Evolutionary conservation across 2,329 filamentous ascomycete genomes (phyloP).

Genomic region (Chaetomium olivaceum): DNA sequence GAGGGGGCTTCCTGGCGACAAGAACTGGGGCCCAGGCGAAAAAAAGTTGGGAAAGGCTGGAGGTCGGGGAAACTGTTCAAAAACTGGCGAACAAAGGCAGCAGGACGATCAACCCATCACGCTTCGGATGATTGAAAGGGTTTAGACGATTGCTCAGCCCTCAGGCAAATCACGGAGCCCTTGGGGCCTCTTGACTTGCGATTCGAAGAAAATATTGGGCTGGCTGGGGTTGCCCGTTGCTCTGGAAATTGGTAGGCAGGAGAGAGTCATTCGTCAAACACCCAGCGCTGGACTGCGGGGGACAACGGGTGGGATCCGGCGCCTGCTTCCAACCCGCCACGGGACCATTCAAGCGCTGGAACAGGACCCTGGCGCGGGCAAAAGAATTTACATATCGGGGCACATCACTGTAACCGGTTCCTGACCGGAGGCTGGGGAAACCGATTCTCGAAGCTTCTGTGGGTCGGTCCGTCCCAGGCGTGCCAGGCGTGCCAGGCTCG

Average conservation of each 20-base stretch:
- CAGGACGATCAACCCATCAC: constrained; percentile 27
- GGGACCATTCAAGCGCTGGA: neutral
- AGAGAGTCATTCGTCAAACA: constrained; percentile 26
- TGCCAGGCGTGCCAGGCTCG: neutral
- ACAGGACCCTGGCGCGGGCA: neutral
- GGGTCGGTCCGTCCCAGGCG: constrained; percentile 28
- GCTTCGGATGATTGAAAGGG: constrained; percentile 31
- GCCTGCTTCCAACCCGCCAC: neutral
- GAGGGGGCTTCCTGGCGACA: constrained; percentile 13
- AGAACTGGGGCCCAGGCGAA: constrained; percentile 6
- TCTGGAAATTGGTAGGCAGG: constrained; percentile 28
- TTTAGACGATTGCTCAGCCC: constrained; percentile 32
- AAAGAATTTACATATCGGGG: constrained; percentile 25
- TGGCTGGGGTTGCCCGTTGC: constrained; percentile 33
- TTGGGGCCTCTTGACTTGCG: constrained; percentile 26
- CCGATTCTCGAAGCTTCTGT: constrained; percentile 50
- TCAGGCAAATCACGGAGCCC: constrained; percentile 29
- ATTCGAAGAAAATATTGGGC: constrained; percentile 34
- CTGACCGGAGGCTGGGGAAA: constrained; percentile 15
- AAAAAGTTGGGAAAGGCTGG: constrained; percentile 10
- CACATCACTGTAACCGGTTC: constrained; percentile 25
- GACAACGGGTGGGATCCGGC: constrained; percentile 18
- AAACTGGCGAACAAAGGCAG: constrained; percentile 21
- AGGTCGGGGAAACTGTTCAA: constrained; percentile 24
- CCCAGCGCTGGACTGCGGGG: constrained; percentile 20